Conservation (phyloP, 2,329 filamentous ascomycete genomes). For the Sclerotinia spermophila region DNA sequence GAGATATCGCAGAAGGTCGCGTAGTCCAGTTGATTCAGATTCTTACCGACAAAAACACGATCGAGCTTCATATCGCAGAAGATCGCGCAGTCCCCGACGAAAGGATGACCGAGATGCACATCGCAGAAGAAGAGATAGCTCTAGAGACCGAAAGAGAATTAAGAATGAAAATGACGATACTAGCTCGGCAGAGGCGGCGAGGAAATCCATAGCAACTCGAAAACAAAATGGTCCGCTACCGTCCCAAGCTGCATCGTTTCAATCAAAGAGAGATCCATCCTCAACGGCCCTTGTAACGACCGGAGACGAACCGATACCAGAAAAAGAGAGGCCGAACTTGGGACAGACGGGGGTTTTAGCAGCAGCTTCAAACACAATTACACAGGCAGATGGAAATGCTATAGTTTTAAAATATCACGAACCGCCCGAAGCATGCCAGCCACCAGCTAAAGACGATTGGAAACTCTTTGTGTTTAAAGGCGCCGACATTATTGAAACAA, state of each 20-base stretch:
- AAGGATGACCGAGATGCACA: conserved; percentile 30
- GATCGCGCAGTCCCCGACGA: background rate
- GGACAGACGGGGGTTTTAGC: conserved; percentile 76
- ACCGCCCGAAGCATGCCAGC: conserved; percentile 86
- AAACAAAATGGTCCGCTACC: conserved; percentile 50
- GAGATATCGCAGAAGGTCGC: conserved; percentile 32
- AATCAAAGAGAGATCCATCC: conserved; percentile 46
- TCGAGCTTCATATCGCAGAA: conserved; percentile 29
- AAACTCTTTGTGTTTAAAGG: conserved; percentile 92
- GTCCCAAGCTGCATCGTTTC: conserved; percentile 58
- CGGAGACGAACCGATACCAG: conserved; percentile 47
- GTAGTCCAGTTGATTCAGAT: conserved; percentile 28
- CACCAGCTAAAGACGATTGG: conserved; percentile 74
- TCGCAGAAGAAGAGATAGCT: conserved; percentile 30
- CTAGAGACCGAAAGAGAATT: conserved; percentile 26
- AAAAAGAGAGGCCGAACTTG: conserved; percentile 88
- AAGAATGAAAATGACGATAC: conserved; percentile 20
- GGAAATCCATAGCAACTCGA: conserved; percentile 22
- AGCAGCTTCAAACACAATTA: conserved; percentile 75
- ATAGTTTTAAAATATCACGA: conserved; percentile 95
- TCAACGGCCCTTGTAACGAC: conserved; percentile 27
- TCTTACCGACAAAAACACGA: conserved; percentile 28
- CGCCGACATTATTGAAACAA: conserved; percentile 72
- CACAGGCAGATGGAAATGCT: conserved; percentile 67
- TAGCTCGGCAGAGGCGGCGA: background rate